Evolutionary conservation across 2,329 filamentous ascomycete genomes (phyloP).

Genomic region (Chaetothyriales sp.): DNA sequence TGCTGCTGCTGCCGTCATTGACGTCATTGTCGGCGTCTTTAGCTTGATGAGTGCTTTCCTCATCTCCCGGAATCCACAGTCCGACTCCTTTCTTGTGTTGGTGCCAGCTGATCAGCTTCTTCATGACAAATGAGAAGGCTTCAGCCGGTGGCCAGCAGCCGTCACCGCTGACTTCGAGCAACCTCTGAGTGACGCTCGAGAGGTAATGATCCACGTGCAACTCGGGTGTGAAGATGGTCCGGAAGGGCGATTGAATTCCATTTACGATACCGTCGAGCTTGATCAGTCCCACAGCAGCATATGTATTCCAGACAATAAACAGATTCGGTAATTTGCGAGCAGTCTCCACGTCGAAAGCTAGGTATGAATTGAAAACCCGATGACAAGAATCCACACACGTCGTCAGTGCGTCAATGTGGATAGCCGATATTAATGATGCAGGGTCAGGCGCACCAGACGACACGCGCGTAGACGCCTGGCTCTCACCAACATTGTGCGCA

Average conservation of each 20-base stretch:
- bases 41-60: constrained; percentile 2
- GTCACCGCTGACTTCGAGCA: constrained; percentile 48
- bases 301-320: constrained; percentile 58
- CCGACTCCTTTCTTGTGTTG: constrained; percentile 19
- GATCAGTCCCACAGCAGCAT: constrained; percentile 56
- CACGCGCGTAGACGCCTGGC: constrained; percentile 22
- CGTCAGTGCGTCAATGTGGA: constrained; percentile 53
- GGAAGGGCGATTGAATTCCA: constrained; percentile 49
- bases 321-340: constrained; percentile 55
- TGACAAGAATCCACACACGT: constrained; percentile 51
- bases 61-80: constrained; percentile 2
- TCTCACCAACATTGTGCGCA: constrained; percentile 44
- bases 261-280: constrained; percentile 58
- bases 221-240: constrained; percentile 52
- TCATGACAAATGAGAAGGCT: constrained; percentile 57
- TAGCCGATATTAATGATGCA: constrained; percentile 30
- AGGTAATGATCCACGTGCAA: constrained; percentile 54
- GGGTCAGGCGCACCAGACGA: constrained; percentile 23
- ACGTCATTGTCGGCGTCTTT: constrained; percentile 3
- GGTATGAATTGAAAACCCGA: constrained; percentile 50
- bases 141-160: constrained; percentile 50
- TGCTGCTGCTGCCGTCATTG: background rate
- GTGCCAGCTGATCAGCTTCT: constrained; percentile 59
- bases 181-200: constrained; percentile 54
- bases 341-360: constrained; percentile 43